phyloP scores from a whole-genome alignment of 495 filamentous ascomycete species.

The Parmelia sp. region DNA sequence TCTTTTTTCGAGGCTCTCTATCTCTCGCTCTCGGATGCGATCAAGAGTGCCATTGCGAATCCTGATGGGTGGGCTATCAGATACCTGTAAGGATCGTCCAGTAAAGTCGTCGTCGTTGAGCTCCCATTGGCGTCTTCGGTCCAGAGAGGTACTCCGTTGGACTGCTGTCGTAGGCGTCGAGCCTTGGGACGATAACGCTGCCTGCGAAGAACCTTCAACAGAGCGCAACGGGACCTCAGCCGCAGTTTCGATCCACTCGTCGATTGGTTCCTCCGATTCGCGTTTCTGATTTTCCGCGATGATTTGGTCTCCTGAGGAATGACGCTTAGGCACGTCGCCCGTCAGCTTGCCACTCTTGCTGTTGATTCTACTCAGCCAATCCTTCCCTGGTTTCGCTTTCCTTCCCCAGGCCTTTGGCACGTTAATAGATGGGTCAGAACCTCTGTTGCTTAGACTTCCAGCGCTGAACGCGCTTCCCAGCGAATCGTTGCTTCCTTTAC shows the following conservation, averaged over 20 bases:
- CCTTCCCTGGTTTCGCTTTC: constrained; percentile 43
- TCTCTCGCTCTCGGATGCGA: constrained; percentile 52
- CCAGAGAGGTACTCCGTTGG: constrained; percentile 35
- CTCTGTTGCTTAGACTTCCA: constrained; percentile 34
- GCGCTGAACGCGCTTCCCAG: constrained; percentile 27
- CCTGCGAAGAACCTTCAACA: constrained; percentile 36
- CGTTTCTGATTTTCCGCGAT: constrained; percentile 14
- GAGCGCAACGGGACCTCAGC: constrained; percentile 42
- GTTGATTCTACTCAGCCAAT: constrained; percentile 45
- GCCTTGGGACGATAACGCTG: constrained; percentile 31
- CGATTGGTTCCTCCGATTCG: constrained; percentile 18
- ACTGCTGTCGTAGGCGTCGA: constrained; percentile 35
- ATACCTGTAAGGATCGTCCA: constrained; percentile 54
- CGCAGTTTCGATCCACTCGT: constrained; percentile 29
- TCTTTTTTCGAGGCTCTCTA: constrained; percentile 50
- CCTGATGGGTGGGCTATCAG: constrained; percentile 51
- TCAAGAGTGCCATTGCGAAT: constrained; percentile 44
- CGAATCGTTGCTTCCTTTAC: constrained; percentile 29
- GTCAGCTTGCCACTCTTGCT: constrained; percentile 25
- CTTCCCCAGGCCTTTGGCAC: constrained; percentile 54
- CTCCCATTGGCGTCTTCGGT: constrained; percentile 50
- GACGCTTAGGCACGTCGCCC: constrained; percentile 22
- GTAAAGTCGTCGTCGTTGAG: constrained; percentile 55
- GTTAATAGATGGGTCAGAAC: constrained; percentile 46
- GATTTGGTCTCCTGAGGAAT: constrained; percentile 25